Evolutionary conservation across 2,329 filamentous ascomycete genomes (phyloP).

Genomic region (Ophiocordyceps camponoti-floridani): DNA sequence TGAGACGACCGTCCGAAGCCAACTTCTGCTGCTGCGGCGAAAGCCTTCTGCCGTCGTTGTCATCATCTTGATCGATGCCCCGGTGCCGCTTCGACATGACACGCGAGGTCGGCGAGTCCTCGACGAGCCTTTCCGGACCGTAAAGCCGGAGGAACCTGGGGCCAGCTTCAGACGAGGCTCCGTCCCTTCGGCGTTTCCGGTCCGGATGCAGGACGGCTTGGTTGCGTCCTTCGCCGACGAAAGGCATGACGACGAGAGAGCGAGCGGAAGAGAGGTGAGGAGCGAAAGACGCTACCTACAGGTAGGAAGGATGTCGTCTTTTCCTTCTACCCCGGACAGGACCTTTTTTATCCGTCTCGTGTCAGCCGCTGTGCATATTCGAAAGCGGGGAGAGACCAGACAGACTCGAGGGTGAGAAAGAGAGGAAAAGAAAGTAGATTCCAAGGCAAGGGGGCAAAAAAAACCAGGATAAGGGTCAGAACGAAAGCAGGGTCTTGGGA

Average conservation of each 20-base stretch:
- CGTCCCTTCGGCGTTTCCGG: conserved; percentile 16
- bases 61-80: not conserved
- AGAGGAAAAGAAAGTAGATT: not conserved
- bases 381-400: no score
- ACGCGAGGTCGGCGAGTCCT: conserved; percentile 9
- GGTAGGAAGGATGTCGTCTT: no score
- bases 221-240: conserved; percentile 8
- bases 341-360: no score
- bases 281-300: no score
- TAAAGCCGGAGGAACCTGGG: conserved; percentile 8
- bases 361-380: no score
- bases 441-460: not conserved
- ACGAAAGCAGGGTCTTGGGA: not conserved
- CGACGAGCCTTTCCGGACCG: conserved; percentile 8
- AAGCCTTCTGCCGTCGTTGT: conserved; percentile 6
- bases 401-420: not conserved
- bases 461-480: not conserved
- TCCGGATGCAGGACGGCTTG: conserved; percentile 12
- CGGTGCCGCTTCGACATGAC: conserved; percentile 15
- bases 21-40: not conserved
- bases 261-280: not conserved
- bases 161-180: conserved; percentile 7
- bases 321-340: no score
- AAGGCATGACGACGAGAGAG: conserved; percentile 13
- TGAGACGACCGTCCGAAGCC: not conserved